These are phyloP conservation scores for Beauveria asiatica DNA, from an alignment of 2,329 filamentous ascomycete genomes.

Conservation along the genomic window DNA sequence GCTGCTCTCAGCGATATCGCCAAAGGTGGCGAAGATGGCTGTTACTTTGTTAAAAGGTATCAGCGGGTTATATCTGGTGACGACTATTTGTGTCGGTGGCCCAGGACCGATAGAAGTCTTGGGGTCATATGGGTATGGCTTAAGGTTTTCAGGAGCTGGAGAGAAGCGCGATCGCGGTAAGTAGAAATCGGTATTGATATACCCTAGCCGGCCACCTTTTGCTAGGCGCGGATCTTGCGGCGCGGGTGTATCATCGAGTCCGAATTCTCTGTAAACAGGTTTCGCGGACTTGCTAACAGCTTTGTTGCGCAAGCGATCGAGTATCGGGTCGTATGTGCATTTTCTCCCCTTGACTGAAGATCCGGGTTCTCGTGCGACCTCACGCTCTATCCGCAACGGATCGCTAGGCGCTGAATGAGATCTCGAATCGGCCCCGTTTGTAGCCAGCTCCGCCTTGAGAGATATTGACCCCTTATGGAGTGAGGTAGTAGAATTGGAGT, in stretches of 20 bases:
- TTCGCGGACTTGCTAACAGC: conserved; percentile 48
- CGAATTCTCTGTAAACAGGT: conserved; percentile 55
- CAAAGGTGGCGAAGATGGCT: conserved; percentile 69
- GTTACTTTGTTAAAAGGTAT: conserved; percentile 70
- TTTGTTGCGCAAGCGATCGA: conserved; percentile 42
- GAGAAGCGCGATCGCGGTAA: conserved; percentile 63
- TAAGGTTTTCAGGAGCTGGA: conserved; percentile 68
- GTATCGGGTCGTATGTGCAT: conserved; percentile 53
- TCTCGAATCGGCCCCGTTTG: not conserved
- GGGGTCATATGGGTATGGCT: conserved; percentile 72
- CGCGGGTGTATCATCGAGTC: conserved; percentile 60
- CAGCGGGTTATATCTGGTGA: conserved; percentile 92
- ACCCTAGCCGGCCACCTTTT: conserved; percentile 54
- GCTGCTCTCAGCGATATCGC: conserved; percentile 81
- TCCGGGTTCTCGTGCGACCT: conserved; percentile 47
- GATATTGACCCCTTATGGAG: not conserved
- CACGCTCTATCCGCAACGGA: not conserved
- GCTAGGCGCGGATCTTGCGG: conserved; percentile 76
- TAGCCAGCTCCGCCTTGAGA: not conserved
- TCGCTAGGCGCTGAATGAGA: not conserved
- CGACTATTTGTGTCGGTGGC: conserved; percentile 82
- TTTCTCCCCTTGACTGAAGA: conserved; percentile 46
- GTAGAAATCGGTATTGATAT: conserved; percentile 63
- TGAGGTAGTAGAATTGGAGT: conserved; percentile 14
- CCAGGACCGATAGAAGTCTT: conserved; percentile 80